phyloP scores from a whole-genome alignment of 2,329 filamentous ascomycete genomes.

The Gyromitra esculenta region DNA sequence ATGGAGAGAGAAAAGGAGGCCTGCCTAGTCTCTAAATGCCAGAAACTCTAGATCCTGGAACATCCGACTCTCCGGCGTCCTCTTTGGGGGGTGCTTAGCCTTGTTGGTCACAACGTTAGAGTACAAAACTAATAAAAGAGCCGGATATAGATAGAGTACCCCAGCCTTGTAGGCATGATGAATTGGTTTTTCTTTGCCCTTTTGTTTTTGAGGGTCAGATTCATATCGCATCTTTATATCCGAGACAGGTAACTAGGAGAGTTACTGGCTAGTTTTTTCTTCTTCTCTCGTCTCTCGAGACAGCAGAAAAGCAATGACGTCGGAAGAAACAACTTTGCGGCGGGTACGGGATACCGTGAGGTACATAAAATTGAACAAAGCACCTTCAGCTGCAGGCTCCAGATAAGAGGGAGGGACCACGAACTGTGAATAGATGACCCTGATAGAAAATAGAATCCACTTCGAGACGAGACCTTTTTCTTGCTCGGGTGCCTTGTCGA shows the following conservation, averaged over 20 bases:
- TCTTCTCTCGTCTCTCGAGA: background rate
- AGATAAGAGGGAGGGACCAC: background rate
- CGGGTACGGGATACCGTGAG: background rate
- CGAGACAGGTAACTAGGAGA: conserved; percentile 13
- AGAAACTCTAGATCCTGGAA: background rate
- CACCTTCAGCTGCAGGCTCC: background rate
- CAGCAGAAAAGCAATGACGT: conserved; percentile 8
- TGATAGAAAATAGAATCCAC: background rate
- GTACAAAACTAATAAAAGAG: conserved; percentile 14
- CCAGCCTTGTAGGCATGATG: background rate
- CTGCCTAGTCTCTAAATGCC: background rate
- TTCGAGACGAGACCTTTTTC: too few species aligned
- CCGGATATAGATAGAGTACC: conserved; percentile 26
- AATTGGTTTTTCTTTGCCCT: background rate
- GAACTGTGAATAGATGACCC: background rate
- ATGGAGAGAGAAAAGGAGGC: background rate
- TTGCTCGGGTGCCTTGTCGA: too few species aligned
- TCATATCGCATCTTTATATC: background rate
- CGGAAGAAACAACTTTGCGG: conserved; percentile 16
- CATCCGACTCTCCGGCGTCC: conserved; percentile 1
- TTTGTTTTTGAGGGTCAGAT: background rate
- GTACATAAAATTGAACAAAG: background rate
- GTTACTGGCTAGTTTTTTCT: conserved; percentile 1
- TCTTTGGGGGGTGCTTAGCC: conserved; percentile 21
- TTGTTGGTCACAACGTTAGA: conserved; percentile 1